A percentile compares a stretch with the other conserved stretches of the same genome.
Evolutionary conservation across 108 stramenopile genomes (phyloP).

Genomic region (Cyclotella atomus): DNA sequence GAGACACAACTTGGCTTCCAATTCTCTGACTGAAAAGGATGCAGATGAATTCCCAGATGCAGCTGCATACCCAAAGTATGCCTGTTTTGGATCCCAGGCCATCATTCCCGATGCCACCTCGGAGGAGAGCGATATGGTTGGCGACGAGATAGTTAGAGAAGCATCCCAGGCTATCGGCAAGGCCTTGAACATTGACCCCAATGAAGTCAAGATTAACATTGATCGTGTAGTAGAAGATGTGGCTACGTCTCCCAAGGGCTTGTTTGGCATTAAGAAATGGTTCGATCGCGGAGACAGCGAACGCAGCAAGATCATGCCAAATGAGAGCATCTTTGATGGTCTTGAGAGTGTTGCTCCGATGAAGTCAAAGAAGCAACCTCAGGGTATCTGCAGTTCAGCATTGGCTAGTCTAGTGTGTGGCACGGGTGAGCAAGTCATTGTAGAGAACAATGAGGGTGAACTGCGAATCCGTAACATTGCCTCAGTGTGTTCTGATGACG

Average conservation of each 20-base stretch:
- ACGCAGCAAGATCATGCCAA: not conserved
- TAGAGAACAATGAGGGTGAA: not conserved
- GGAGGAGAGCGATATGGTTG: not conserved
- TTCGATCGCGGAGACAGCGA: not conserved
- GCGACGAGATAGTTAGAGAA: not conserved
- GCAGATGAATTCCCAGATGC: not conserved
- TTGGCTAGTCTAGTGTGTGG: too few species aligned
- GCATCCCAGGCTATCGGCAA: not conserved
- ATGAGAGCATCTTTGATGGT: not conserved
- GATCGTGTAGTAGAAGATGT: not conserved
- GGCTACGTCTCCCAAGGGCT: not conserved
- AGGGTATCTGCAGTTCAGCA: too few species aligned
- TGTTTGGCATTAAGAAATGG: not conserved
- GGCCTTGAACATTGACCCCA: not conserved
- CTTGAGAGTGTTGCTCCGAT: not conserved
- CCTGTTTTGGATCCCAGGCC: conserved; percentile 2
- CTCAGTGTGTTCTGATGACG: not conserved
- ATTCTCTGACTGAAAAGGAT: not conserved
- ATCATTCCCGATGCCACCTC: conserved; percentile 6
- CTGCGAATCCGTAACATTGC: not conserved
- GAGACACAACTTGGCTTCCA: not conserved
- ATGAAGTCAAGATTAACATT: not conserved
- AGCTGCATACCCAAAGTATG: conserved; percentile 1
- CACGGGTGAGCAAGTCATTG: too few species aligned
- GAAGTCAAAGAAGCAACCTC: too few species aligned